phyloP scores from a whole-genome alignment of 208 protist genomes.

The Trypanosoma rangeli region DNA sequence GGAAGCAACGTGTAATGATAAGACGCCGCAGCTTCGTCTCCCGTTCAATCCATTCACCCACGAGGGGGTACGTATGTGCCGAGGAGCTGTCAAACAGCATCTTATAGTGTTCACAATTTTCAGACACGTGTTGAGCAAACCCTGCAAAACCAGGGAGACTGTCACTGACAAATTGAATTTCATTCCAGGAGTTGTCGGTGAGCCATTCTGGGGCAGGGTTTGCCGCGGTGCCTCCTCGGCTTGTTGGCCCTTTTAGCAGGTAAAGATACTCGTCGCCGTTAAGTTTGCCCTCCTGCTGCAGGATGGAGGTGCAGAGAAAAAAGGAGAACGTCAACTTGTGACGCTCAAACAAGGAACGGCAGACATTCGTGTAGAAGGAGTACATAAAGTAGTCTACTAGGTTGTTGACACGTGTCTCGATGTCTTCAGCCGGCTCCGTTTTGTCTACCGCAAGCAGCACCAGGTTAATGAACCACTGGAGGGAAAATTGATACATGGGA shows the following conservation, averaged over 20 bases:
- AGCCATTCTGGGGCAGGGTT: conserved; percentile 95
- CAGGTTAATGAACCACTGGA: conserved; percentile 98
- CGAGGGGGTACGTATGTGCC: conserved; percentile 81
- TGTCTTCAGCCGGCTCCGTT: conserved; percentile 48
- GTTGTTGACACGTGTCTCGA: conserved; percentile 85
- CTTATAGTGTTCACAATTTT: conserved; percentile 83
- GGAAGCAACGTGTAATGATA: conserved; percentile 93
- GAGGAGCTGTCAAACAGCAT: conserved; percentile 92
- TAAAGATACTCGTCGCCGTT: conserved; percentile 91
- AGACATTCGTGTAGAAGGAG: conserved; percentile 97
- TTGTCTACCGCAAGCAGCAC: conserved; percentile 92
- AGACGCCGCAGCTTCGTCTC: conserved; percentile 93
- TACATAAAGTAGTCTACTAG: conserved; percentile 97
- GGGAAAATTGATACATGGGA: conserved; percentile 98
- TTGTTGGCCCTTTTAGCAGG: conserved; percentile 88
- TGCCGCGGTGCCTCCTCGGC: conserved; percentile 37
- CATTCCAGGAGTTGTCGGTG: conserved; percentile 91
- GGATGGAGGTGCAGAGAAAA: conserved; percentile 90
- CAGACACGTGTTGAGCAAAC: conserved; percentile 86
- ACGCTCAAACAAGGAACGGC: conserved; percentile 97
- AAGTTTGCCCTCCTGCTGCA: conserved; percentile 75
- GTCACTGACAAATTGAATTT: conserved; percentile 85
- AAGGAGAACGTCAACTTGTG: conserved; percentile 99
- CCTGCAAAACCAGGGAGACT: conserved; percentile 77
- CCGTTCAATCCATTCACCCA: conserved; percentile 70